Percentiles rank a stretch among this genome's conserved stretches.
phyloP scores from a whole-genome alignment of 106 monocot species.

The Gastrodia elata region DNA sequence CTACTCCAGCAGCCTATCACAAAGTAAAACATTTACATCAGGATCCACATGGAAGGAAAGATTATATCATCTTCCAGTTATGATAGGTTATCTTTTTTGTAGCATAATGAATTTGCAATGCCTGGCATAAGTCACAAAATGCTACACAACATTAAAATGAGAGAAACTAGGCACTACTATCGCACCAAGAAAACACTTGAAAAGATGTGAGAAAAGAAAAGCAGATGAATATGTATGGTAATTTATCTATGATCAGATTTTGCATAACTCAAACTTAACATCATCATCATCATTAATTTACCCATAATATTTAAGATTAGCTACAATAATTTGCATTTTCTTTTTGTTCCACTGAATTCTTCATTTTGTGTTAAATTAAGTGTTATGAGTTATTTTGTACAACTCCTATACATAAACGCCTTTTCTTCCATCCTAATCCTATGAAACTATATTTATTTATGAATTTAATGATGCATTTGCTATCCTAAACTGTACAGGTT shows the following conservation, averaged over 20 bases:
- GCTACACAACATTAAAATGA: background rate
- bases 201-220: background rate
- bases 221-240: background rate
- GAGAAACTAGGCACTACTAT: background rate
- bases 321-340: background rate
- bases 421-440: background rate
- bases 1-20: constrained; percentile 73
- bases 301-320: background rate
- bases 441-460: background rate
- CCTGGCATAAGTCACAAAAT: background rate
- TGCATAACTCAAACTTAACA: background rate
- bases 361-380: background rate
- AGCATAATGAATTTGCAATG: background rate
- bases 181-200: background rate
- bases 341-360: background rate
- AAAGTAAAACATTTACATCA: background rate
- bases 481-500: too few relatives aligned
- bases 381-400: background rate
- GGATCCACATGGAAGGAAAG: background rate
- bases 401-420: background rate
- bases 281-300: background rate
- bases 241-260: background rate
- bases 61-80: background rate
- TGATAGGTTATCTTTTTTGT: background rate
- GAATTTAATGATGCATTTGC: background rate